Conservation (phyloP, 495 filamentous ascomycete genomes). For the Xylaria cubensis region DNA sequence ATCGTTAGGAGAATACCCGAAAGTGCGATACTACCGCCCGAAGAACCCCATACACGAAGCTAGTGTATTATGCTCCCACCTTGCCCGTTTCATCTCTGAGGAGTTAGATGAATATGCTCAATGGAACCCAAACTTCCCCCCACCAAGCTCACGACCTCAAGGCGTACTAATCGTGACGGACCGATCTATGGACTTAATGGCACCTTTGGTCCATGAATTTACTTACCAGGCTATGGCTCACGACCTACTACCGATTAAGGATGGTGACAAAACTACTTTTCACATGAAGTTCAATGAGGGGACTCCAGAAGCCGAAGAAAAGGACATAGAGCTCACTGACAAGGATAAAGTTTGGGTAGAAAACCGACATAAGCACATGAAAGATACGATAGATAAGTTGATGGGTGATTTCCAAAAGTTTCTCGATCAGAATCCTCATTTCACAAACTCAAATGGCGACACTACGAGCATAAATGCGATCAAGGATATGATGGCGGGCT, state of each 20-base stretch:
- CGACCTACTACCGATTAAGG: conserved; percentile 85
- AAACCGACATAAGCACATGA: conserved; percentile 95
- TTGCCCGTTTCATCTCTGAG: conserved; percentile 90
- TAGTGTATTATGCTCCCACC: conserved; percentile 79
- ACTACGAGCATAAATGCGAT: conserved; percentile 86
- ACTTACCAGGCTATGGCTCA: conserved; percentile 99
- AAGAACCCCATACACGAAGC: conserved; percentile 81
- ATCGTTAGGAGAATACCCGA: conserved; percentile 84
- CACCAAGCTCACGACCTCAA: conserved; percentile 77
- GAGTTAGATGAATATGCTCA: conserved; percentile 87
- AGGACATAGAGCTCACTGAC: conserved; percentile 89
- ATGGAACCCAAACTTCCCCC: conserved; percentile 82
- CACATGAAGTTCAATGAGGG: conserved; percentile 79
- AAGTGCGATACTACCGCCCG: conserved; percentile 87
- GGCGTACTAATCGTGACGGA: conserved; percentile 88
- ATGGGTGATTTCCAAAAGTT: conserved; percentile 93
- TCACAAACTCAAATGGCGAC: conserved; percentile 71
- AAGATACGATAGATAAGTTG: conserved; percentile 92
- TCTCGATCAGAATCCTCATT: conserved; percentile 90
- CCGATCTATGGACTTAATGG: conserved; percentile 86
- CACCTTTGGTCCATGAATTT: conserved; percentile 92
- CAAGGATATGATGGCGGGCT: conserved; percentile 93
- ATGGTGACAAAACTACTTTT: conserved; percentile 86
- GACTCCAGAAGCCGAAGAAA: conserved; percentile 68
- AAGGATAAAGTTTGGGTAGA: conserved; percentile 93